These are phyloP conservation scores for Lophiostoma macrostomum DNA, from an alignment of 495 filamentous ascomycete genomes.

Conservation along the genomic window DNA sequence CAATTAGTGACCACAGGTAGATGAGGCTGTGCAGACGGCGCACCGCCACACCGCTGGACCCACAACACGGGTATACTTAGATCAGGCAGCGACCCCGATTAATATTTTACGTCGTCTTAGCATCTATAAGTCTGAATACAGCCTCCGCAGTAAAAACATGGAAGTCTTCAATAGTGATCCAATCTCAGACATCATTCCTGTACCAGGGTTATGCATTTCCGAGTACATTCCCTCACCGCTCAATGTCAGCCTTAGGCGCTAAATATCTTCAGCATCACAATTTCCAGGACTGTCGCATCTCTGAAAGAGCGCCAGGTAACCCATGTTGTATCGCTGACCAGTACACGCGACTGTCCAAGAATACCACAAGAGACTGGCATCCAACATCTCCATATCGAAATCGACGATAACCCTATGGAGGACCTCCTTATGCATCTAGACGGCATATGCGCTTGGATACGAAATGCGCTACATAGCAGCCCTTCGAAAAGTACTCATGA, in stretches of 20 bases:
- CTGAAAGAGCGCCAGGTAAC: slow-evolving; percentile 4
- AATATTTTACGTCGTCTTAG: no score
- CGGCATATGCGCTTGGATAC: slow-evolving; percentile 6
- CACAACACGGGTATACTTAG: no score
- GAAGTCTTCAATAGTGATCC: not conserved
- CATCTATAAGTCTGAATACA: no score
- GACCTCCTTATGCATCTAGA: slow-evolving; percentile 4
- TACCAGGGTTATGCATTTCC: slow-evolving; percentile 7
- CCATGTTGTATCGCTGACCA: slow-evolving; percentile 8
- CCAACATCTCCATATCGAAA: not conserved
- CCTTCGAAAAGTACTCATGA: no score
- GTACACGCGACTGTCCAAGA: not conserved
- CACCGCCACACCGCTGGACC: no score
- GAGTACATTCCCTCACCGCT: not conserved
- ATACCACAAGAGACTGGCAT: not conserved
- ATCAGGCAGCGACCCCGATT: no score
- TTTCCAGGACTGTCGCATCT: not conserved
- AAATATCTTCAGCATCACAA: not conserved
- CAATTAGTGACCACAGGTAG: no score
- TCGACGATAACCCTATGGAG: slow-evolving; percentile 11
- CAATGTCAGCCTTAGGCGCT: not conserved
- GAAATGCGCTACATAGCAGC: not conserved
- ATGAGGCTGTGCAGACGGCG: no score
- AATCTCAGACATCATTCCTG: not conserved
- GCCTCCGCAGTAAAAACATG: no score